phyloP scores from a whole-genome alignment of 179 eudicot species.

The Gypsophila paniculata region DNA sequence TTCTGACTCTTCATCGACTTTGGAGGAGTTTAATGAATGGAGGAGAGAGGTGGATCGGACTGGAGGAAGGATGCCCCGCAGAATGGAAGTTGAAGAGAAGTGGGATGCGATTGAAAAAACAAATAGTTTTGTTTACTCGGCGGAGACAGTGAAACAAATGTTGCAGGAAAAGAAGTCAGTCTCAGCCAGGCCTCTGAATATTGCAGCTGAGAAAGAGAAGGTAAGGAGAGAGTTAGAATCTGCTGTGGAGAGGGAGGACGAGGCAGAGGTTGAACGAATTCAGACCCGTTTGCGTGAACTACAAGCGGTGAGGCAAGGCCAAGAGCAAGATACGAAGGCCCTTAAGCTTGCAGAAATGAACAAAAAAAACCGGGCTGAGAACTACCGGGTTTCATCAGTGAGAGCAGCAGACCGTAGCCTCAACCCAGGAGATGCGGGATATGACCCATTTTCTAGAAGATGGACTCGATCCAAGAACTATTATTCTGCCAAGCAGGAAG shows the following conservation, averaged over 20 bases:
- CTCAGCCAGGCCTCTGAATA: slow-evolving; percentile 68
- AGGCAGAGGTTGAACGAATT: slow-evolving; percentile 58
- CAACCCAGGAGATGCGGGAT: slow-evolving; percentile 88
- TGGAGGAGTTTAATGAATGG: slow-evolving; percentile 80
- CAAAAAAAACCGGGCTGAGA: slow-evolving; percentile 67
- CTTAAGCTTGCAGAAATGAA: slow-evolving; percentile 77
- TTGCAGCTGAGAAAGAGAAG: slow-evolving; percentile 83
- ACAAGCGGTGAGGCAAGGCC: slow-evolving; percentile 46
- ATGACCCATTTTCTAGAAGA: slow-evolving; percentile 88
- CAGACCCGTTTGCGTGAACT: slow-evolving; percentile 59
- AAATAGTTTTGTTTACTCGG: slow-evolving; percentile 64
- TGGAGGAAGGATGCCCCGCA: slow-evolving; percentile 64
- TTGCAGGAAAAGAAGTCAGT: slow-evolving; percentile 83
- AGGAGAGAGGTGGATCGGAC: slow-evolving; percentile 63
- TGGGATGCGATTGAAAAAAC: slow-evolving; percentile 61
- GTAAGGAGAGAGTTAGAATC: slow-evolving; percentile 62
- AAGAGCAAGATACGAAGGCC: slow-evolving; percentile 57
- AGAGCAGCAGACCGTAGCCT: slow-evolving; percentile 43
- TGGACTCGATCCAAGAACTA: slow-evolving; percentile 94
- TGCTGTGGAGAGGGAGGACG: slow-evolving; percentile 50
- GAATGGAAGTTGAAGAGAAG: slow-evolving; percentile 60
- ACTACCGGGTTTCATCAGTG: slow-evolving; percentile 62
- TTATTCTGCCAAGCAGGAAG: slow-evolving; percentile 44
- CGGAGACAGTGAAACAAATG: slow-evolving; percentile 92
- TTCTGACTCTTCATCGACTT: slow-evolving; percentile 69